These are phyloP conservation scores for Taxillus chinensis DNA, from an alignment of 164 flowering plant species.

Conservation along the genomic window DNA sequence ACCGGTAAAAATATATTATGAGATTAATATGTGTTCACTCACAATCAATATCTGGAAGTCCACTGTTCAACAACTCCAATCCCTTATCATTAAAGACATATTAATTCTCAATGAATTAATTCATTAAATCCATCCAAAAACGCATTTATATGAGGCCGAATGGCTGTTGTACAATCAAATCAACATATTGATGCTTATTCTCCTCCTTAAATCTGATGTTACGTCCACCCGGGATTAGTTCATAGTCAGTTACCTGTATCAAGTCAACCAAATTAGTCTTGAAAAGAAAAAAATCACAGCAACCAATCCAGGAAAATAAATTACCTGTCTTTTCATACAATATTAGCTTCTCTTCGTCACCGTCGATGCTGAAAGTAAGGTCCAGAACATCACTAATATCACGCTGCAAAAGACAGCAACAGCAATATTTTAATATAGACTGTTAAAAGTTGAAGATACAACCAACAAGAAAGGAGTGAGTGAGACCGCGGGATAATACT, in stretches of 20 bases:
- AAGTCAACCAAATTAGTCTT: background rate
- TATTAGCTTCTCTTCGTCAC: conserved; percentile 93
- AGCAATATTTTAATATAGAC: background rate
- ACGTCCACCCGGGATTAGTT: conserved; percentile 79
- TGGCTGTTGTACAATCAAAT: conserved; percentile 94
- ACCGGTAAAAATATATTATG: no score
- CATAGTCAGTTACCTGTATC: conserved; percentile 88
- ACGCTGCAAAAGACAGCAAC: conserved; percentile 37
- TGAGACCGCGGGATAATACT: no score
- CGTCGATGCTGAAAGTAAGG: conserved; percentile 96
- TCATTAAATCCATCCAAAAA: conserved; percentile 93
- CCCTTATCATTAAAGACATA: conserved; percentile 90
- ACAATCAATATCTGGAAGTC: conserved; percentile 97
- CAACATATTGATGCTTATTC: conserved; percentile 89
- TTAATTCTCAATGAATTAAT: conserved; percentile 62
- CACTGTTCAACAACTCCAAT: conserved; percentile 83
- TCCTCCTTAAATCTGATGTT: conserved; percentile 88
- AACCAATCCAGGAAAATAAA: background rate
- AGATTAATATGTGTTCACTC: conserved; percentile 22
- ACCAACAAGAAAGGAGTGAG: no score
- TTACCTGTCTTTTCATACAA: conserved; percentile 71
- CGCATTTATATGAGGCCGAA: conserved; percentile 96
- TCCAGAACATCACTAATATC: conserved; percentile 76
- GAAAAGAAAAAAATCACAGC: no score
- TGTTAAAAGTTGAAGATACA: background rate